Evolutionary conservation across 345 rosid species (phyloP).

Genomic region (Pseudoturritis turrita): DNA sequence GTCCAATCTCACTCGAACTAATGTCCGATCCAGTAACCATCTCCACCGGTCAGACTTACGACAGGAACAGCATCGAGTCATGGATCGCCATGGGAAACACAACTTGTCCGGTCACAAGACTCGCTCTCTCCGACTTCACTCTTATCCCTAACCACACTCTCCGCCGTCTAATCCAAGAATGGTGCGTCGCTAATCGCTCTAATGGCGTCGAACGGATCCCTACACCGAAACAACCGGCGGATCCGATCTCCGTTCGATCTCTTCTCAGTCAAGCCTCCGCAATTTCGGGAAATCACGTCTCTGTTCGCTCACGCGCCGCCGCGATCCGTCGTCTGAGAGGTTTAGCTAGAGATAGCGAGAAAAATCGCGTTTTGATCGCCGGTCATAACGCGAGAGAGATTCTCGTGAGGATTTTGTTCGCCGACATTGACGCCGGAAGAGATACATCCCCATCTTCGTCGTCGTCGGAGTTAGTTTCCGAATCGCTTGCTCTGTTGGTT

Average conservation of each 20-base stretch:
- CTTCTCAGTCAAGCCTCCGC: slow-evolving; percentile 62
- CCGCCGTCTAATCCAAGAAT: slow-evolving; percentile 92
- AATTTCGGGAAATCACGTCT: slow-evolving; percentile 28
- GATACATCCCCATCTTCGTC: not conserved
- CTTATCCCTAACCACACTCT: slow-evolving; percentile 97
- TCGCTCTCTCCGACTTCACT: slow-evolving; percentile 70
- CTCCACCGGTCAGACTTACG: slow-evolving; percentile 93
- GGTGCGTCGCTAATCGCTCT: slow-evolving; percentile 91
- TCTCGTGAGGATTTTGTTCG: slow-evolving; percentile 42
- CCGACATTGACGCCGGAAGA: slow-evolving; percentile 17
- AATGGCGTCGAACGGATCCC: slow-evolving; percentile 85
- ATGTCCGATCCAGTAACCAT: slow-evolving; percentile 97
- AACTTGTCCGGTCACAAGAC: slow-evolving; percentile 88
- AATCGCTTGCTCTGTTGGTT: slow-evolving; percentile 62
- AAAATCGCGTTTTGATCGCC: slow-evolving; percentile 63
- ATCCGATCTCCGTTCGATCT: slow-evolving; percentile 57
- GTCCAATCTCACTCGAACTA: slow-evolving; percentile 93
- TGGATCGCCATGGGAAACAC: slow-evolving; percentile 94
- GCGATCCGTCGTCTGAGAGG: slow-evolving; percentile 75
- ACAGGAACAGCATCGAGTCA: slow-evolving; percentile 90
- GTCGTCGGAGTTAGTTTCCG: slow-evolving; percentile 50
- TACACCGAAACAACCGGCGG: slow-evolving; percentile 95
- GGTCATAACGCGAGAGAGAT: slow-evolving; percentile 53
- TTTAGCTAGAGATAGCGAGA: slow-evolving; percentile 87
- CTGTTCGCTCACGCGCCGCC: slow-evolving; percentile 52